A percentile compares a stretch with the other conserved stretches of the same genome.
Evolutionary conservation across 345 rosid species (phyloP).

Genomic region (Noccaea caerulescens): DNA sequence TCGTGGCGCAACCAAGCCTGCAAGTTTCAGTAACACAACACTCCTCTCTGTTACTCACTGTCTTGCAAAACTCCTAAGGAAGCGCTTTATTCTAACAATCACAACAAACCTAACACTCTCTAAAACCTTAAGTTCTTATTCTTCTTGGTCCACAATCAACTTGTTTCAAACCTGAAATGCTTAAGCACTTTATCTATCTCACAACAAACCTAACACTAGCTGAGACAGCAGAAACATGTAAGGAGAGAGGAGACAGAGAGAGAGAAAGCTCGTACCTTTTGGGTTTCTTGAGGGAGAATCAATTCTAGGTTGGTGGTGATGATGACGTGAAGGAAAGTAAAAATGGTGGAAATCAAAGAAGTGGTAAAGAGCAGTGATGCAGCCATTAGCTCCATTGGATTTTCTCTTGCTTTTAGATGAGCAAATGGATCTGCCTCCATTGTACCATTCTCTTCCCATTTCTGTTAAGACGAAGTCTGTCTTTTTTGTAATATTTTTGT

Average conservation of each 20-base stretch:
- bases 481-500: not conserved
- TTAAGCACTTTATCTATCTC: not conserved
- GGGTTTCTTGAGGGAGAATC: constrained; percentile 24
- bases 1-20: constrained; percentile 73
- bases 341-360: constrained; percentile 66
- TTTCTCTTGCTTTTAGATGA: constrained; percentile 15
- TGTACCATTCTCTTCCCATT: constrained; percentile 68
- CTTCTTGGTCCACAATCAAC: too few relatives aligned
- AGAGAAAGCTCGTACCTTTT: constrained; percentile 51
- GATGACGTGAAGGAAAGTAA: constrained; percentile 52
- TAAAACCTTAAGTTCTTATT: not conserved
- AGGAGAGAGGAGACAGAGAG: not conserved
- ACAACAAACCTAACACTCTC: too few relatives aligned
- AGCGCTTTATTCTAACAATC: not conserved
- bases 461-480: constrained; percentile 7
- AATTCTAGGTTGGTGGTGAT: constrained; percentile 31
- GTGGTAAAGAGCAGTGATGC: constrained; percentile 70
- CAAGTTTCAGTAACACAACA: constrained; percentile 22
- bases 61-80: not conserved
- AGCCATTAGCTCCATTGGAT: constrained; percentile 50
- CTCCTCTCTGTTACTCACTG: constrained; percentile 2
- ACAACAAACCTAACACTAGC: constrained; percentile 9
- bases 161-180: not conserved
- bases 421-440: constrained; percentile 43
- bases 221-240: constrained; percentile 10